Conservation (phyloP, 75 land plant genomes). For the Cupressus sempervirens region DNA sequence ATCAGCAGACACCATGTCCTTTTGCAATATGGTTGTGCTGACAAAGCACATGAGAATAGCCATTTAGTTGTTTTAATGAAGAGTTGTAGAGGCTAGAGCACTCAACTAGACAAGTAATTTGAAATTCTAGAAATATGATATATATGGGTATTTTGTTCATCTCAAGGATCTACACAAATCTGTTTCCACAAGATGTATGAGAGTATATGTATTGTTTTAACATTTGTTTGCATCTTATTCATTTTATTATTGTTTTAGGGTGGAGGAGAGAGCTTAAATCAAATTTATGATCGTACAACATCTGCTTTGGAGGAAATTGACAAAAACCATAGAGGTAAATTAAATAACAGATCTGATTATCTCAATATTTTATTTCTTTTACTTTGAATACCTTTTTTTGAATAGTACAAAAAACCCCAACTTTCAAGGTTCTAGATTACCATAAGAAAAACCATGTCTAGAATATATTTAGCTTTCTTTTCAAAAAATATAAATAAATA, state of each 20-base stretch:
- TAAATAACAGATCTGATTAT: not conserved
- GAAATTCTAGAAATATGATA: not conserved
- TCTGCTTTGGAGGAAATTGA: conserved; percentile 64
- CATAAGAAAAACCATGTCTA: no score
- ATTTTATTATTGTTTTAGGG: conserved; percentile 41
- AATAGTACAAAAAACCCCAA: not conserved
- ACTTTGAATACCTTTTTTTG: not conserved
- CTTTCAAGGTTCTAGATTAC: not conserved
- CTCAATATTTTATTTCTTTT: not conserved
- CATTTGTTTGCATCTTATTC: not conserved
- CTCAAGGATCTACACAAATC: not conserved
- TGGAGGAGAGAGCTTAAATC: conserved; percentile 92
- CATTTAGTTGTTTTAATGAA: no score
- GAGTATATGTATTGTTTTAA: not conserved
- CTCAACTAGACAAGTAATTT: not conserved
- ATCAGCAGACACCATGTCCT: no score
- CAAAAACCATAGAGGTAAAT: conserved; percentile 59
- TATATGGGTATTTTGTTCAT: not conserved
- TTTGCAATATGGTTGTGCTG: no score
- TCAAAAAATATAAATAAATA: no score
- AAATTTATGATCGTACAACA: conserved; percentile 59
- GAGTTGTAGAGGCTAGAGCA: no score
- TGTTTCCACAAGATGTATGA: not conserved
- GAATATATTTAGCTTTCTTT: no score
- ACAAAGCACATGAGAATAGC: no score